Evolutionary conservation across 805 yeast species (phyloP), one percentile per base, ranked within the genome.

Genomic region (Grigorovia transvaalensis): DNA sequence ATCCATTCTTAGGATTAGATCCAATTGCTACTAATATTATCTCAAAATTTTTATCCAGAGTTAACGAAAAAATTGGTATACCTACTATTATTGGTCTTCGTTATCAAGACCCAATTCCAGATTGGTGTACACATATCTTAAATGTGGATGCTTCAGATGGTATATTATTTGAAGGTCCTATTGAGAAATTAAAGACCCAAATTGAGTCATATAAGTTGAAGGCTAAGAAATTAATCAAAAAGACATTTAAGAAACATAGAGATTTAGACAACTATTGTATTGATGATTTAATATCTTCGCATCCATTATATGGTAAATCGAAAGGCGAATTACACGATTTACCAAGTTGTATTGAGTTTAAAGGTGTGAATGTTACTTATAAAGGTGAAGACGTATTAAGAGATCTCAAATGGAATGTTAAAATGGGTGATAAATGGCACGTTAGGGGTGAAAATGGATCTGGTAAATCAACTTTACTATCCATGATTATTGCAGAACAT

Each of bases 1-100:
- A 93, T 60, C 96, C 96, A 9, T 91, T 89, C 59, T 66, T 93
- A 44, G 99, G 98, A 0, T 72, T 91, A 17, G 99, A 91, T 61
- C 93, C 96, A 0, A 63, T 66, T 1, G 90, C 95, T 12, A 72
- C 87, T 0, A 54, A 66, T 1, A 67, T 76, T 8, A 87, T 91
- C 18, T 78, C 88, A 17, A 61, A 63, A 11, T 62, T 65, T 48
- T 53, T 68, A 20, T 51, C 57, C 0, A 50, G 47, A 2, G 59
- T 57, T 45, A 51, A 57, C n/a, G 40, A 46, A 23, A 17, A 46
- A 3, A 44, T 47, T 44, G 45, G 53, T 8, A 48, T 57, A 13
- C 82, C 85, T 1, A 70, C 80, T 29, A 74, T 88, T 8, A 78
- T 88, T 6, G 98, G 98, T 0, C 71, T 89, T 45, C 73, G 96